Evolutionary conservation across 1,284 basidiomycete genomes (phyloP), one percentile per base, ranked within the genome.

Genomic region (Porodaedalea pini): DNA sequence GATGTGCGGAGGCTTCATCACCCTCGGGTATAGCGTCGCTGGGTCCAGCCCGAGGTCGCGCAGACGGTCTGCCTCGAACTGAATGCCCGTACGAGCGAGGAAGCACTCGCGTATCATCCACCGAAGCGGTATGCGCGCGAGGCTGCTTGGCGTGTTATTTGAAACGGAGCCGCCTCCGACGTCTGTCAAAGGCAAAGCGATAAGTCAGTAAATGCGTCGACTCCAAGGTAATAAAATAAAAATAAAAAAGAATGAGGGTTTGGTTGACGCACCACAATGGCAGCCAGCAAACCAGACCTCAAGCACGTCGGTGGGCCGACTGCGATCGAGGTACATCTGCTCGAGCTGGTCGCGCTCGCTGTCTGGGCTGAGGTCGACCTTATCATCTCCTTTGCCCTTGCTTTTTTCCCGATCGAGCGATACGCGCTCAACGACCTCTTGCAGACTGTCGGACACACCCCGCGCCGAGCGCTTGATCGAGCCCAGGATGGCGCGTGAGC

Each of bases 81-180:
- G 65, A 41, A 76, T 71, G 1, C 74, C 74, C 1, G 69, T 70
- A n/a, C 73, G 62, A 7, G 67, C 61, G 36, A 63, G 67, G 67
- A 75, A 73, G 56, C 70, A 71, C 62, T 77, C 68, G 11, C 76
- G 74, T 31, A 78, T 69, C 76, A 78, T 77, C 77, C 76, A 79
- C 1, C 75, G 72, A n/a, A 78, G 68, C 2, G 77, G 66, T 51
- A 77, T 75, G n/a, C 72, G 71, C 0, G 76, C 71, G 1, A 78
- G 70, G 17, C 61, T 67, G 59, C 69, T 60, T 4, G 45, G 64
- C 0, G 69, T 70, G 2, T 64, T 67, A 61, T 76, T 74, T 0
- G 60, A 41, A 19, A 75, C 75, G 4, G 71, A 73, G 1, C 74
- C 73, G 37, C 75, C 74, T 17, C 73, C 73, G 27, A 75, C 69